phyloP scores from a whole-genome alignment of 176 grass and related monocot species.

The Carex myosuroides region DNA sequence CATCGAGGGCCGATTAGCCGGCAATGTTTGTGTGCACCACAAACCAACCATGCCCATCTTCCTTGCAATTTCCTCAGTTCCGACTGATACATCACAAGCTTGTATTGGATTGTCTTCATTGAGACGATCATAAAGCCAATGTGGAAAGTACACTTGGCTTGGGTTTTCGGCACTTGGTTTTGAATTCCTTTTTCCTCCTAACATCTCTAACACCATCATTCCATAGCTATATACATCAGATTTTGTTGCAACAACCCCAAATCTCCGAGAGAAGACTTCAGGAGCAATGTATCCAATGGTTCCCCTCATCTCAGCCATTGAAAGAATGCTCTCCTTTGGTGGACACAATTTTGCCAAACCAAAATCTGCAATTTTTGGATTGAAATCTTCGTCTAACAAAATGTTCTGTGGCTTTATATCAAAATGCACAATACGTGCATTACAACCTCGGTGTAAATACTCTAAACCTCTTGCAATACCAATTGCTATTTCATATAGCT shows the following conservation, averaged over 20 bases:
- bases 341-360: constrained; percentile 46
- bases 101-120: constrained; percentile 11
- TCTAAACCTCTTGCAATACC: constrained; percentile 41
- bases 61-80: constrained; percentile 23
- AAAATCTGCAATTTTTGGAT: constrained; percentile 47
- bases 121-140: constrained; percentile 56
- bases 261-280: constrained; percentile 38
- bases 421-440: constrained; percentile 45
- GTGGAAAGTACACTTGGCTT: constrained; percentile 27
- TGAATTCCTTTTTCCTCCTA: constrained; percentile 36
- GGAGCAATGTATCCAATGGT: constrained; percentile 48
- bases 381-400: constrained; percentile 38
- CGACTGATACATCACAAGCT: not conserved
- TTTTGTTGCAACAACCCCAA: constrained; percentile 33
- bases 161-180: constrained; percentile 32
- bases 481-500: constrained; percentile 30
- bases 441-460: constrained; percentile 40
- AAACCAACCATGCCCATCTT: constrained; percentile 36
- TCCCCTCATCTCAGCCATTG: constrained; percentile 42
- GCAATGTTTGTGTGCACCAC: constrained; percentile 41
- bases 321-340: constrained; percentile 33
- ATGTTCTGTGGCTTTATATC: constrained; percentile 53
- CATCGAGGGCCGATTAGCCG: constrained; percentile 35
- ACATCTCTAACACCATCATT: constrained; percentile 49
- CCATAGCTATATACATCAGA: constrained; percentile 48